Base-by-base conservation (phyloP, 2,329 filamentous ascomycete species). In the Cercospora beticola region DNA sequence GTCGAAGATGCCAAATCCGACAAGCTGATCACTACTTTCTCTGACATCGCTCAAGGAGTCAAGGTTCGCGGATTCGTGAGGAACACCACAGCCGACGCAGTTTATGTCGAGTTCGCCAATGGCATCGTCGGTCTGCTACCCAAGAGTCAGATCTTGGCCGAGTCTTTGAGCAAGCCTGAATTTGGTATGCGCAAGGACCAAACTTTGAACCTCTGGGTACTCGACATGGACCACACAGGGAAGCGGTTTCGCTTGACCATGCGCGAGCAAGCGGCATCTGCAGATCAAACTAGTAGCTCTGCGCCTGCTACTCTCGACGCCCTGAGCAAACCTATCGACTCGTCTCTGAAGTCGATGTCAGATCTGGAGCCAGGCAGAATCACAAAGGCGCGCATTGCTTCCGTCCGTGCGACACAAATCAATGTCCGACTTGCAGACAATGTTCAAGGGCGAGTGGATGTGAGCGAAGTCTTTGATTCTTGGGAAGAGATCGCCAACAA, bases 401-500 rank as follows among this genome's bases (percentile, higher is more conserved):
- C 92, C 0, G 83, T 97, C 76, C 97, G 97, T 80, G 90, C 90
- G 60, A 97, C 94, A 0, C 95, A 99, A 78, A 83, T 98, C 65
- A 98, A 98, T 73, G 93, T 99, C 5, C 88, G 92, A 73, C 85
- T 98, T 62, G 90, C 92, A 54, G 92, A 96, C 76, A 93, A 93
- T 72, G 85, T 97, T 8, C 92, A 96, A 78, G 95, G 94, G n/a
- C 92, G 95, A 18, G 89, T 99, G 68, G 94, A 97, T 76, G 88
- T 95, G 5, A 96, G 95, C 0, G 93, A 98, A 78, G 82, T 94
- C 12, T 99, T 97, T 78, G 92, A 97, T 78, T 85, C 85, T 10
- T 97, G 91, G 90, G 91, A 96, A 58, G 90, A 94, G 54, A 95
- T 99, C 75, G 85, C 88, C 66, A 89, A 97, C 76, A 87, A 89